phyloP scores from a whole-genome alignment of 805 yeast species.

The Danielia reshetovae region DNA sequence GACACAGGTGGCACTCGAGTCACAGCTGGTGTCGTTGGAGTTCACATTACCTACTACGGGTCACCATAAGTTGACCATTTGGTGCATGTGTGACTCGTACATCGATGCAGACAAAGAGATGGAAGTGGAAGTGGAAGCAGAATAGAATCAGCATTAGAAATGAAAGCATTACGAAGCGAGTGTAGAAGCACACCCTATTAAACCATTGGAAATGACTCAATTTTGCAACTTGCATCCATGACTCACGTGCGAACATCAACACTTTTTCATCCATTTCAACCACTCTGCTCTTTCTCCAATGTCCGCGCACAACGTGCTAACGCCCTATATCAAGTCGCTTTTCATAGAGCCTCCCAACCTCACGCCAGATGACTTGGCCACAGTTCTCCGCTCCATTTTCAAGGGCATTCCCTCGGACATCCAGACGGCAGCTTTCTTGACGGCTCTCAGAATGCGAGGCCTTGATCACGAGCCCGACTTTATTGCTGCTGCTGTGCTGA shows the following conservation, averaged over 20 bases:
- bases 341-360: conserved; percentile 58
- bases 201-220: no score
- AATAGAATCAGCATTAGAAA: conserved; percentile 3
- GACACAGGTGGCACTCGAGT: conserved; percentile 48
- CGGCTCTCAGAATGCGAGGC: conserved; percentile 68
- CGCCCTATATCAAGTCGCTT: conserved; percentile 65
- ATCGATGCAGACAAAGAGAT: conserved; percentile 90
- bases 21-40: conserved; percentile 49
- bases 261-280: no score
- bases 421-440: conserved; percentile 74
- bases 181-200: no score
- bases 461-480: conserved; percentile 77
- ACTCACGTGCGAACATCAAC: no score
- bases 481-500: conserved; percentile 81
- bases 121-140: conserved; percentile 46
- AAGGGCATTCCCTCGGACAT: conserved; percentile 59
- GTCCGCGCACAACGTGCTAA: conserved; percentile 26
- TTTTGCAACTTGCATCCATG: no score
- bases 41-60: conserved; percentile 63
- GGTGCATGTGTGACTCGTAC: conserved; percentile 91
- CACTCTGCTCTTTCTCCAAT: conserved; percentile 2
- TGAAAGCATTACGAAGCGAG: no score
- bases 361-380: conserved; percentile 58
- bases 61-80: conserved; percentile 55
- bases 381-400: conserved; percentile 60